Base-by-base conservation (phyloP, 2,329 filamentous ascomycete species). In the Xylaria sp. region DNA sequence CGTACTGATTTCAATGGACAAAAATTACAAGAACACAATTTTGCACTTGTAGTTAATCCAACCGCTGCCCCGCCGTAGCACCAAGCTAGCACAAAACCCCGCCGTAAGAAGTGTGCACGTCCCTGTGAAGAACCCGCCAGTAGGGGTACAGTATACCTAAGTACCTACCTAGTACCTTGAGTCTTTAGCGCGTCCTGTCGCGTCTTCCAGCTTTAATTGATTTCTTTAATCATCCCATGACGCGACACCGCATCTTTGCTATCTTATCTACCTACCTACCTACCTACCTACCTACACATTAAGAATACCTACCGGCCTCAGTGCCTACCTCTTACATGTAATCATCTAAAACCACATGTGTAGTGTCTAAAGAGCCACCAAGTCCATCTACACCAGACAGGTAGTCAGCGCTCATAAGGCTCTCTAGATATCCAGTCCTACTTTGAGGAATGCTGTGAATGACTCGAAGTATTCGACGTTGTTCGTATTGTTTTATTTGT, bases 141-240 rank as follows among this genome's bases (percentile, higher is more conserved):
- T 22, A 31, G 6, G 39, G 38, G 29, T 60, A 56, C 36, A 13
- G 11, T 13, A 7, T 29, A 33, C 33, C 29, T 59, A 49, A 61
- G 49, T 58, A 63, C 58, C 25, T 44, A 7, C 36, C 15, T n/a
- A n/a, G 6, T 20, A 22, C 17, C 9, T 10, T n/a, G 29, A 36
- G 36, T 55, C 7, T 38, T 67, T 72, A 70, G 72, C 74, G 74
- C 67, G 72, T 73, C 44, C 45, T 15, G 74, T 73, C 74, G 74
- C 74, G 74, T 75, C 73, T 71, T 54, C 27, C 42, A 51, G 45
- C 68, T 73, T 75, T 74, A 74, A 75, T 75, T 74, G 73, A 71
- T 68, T 71, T 71, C 29, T 9, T n/a, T 31, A 20, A 29, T n/a
- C 11, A 29, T n/a, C 11, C 65, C n/a, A 55, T 45, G 56, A 73